Percentiles rank a stretch among this genome's conserved stretches.
Conservation (phyloP, 257 asterid genomes). For the Buddleja alternifolia region DNA sequence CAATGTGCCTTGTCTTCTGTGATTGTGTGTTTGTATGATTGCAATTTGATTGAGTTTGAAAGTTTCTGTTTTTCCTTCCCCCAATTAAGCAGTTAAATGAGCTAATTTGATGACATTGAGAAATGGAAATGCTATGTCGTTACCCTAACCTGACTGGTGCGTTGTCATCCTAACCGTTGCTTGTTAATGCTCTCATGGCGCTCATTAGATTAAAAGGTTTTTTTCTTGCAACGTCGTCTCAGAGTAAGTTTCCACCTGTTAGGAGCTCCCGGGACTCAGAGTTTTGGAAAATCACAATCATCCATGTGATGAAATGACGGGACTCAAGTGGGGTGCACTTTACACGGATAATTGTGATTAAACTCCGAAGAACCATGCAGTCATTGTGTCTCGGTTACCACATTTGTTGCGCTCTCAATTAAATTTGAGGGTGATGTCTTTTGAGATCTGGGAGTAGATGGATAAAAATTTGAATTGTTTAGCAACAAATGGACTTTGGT, state of each 20-base stretch:
- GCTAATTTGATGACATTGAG: slow-evolving; percentile 6
- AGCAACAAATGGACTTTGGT: not conserved
- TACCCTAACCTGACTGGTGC: not conserved
- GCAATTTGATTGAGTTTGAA: too few relatives aligned
- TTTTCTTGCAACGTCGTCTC: not conserved
- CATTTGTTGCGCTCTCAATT: too few relatives aligned
- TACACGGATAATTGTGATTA: too few relatives aligned
- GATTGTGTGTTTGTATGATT: too few relatives aligned
- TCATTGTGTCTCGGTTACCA: not conserved
- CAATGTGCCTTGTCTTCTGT: too few relatives aligned
- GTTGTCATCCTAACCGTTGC: slow-evolving; percentile 1
- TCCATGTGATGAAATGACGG: too few relatives aligned
- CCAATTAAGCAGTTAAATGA: not conserved
- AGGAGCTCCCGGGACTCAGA: too few relatives aligned
- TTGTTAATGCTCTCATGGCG: not conserved
- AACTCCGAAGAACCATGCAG: too few relatives aligned
- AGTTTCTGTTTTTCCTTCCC: too few relatives aligned
- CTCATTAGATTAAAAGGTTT: not conserved
- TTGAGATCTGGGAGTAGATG: not conserved
- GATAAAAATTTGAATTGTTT: not conserved
- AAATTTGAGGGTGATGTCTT: not conserved
- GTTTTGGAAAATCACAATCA: too few relatives aligned
- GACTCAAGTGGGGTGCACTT: too few relatives aligned
- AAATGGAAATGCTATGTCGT: not conserved
- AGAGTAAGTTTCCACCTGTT: not conserved